A percentile compares a stretch with the other conserved stretches of the same genome.
Conservation (phyloP, 352 stramenopile genomes). For the Globisporangium rhizosaccharum region DNA sequence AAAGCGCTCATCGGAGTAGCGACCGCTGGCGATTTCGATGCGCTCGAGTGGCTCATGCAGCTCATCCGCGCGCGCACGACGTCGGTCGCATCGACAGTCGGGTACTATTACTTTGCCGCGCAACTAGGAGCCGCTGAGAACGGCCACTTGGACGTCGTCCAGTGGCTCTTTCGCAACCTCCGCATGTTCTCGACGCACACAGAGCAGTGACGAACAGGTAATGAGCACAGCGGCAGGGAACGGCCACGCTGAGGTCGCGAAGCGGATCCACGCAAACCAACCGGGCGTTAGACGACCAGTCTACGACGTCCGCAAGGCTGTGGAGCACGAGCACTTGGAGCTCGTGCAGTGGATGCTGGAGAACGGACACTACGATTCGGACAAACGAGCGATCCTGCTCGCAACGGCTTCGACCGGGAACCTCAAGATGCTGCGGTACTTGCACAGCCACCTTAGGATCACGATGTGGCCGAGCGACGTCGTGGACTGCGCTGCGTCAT, state of each 20-base stretch:
- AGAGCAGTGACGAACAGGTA: not conserved
- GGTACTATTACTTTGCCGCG: not conserved
- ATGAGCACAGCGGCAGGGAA: constrained; percentile 19
- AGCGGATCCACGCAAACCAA: constrained; percentile 25
- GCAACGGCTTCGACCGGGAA: not conserved
- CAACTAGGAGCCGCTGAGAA: not conserved
- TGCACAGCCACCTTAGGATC: not conserved
- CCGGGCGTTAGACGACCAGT: not conserved
- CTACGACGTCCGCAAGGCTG: not conserved
- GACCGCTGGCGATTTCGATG: not conserved
- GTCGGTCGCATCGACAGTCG: no score
- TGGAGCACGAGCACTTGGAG: not conserved
- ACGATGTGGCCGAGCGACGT: not conserved
- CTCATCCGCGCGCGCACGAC: not conserved
- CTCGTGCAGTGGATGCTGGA: constrained; percentile 1
- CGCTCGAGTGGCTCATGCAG: not conserved
- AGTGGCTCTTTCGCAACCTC: not conserved
- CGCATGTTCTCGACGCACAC: not conserved
- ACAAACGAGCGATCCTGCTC: not conserved
- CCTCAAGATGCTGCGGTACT: not conserved
- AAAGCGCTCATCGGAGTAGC: not conserved
- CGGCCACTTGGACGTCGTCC: not conserved
- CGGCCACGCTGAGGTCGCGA: constrained; percentile 16
- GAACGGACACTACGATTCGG: not conserved
- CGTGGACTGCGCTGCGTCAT: not conserved